phyloP scores from a whole-genome alignment of 164 flowering plant species.

The Warburgia ugandensis region DNA sequence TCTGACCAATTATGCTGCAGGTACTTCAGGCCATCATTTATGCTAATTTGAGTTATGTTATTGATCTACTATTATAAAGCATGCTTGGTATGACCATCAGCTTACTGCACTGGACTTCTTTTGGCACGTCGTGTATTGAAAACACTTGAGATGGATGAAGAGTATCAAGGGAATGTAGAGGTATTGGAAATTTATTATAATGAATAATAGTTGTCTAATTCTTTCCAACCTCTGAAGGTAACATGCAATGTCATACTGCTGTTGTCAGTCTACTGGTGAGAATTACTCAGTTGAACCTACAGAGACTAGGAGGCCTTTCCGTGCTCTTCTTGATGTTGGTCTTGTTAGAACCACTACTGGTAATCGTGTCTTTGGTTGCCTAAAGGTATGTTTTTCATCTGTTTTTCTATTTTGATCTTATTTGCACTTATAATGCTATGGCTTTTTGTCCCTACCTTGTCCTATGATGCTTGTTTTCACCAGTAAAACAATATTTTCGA shows the following conservation, averaged over 20 bases:
- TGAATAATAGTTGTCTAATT: not conserved
- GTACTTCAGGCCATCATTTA: conserved; percentile 9
- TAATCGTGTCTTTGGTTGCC: conserved; percentile 41
- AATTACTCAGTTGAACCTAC: conserved; percentile 38
- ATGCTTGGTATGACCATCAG: conserved; percentile 3
- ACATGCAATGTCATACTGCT: not conserved
- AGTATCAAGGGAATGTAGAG: conserved; percentile 41
- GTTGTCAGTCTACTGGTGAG: conserved; percentile 34
- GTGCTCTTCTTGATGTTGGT: conserved; percentile 49
- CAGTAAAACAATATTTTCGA: too few relatives aligned
- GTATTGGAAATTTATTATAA: conserved; percentile 6
- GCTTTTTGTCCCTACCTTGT: not conserved
- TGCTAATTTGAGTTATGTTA: not conserved
- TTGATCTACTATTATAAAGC: not conserved
- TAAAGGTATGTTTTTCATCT: conserved; percentile 24
- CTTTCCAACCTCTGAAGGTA: too few relatives aligned
- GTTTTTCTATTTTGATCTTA: not conserved
- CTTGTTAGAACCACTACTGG: conserved; percentile 44
- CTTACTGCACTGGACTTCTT: conserved; percentile 42
- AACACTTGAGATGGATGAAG: conserved; percentile 34
- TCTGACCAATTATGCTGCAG: conserved; percentile 91
- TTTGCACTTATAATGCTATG: too few relatives aligned
- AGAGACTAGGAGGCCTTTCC: conserved; percentile 41
- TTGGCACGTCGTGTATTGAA: conserved; percentile 41
- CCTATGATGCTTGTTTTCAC: not conserved